These are phyloP conservation scores for Yamadazyma sp. DNA, from an alignment of 1,139 yeast genomes.

Conservation along the genomic window DNA sequence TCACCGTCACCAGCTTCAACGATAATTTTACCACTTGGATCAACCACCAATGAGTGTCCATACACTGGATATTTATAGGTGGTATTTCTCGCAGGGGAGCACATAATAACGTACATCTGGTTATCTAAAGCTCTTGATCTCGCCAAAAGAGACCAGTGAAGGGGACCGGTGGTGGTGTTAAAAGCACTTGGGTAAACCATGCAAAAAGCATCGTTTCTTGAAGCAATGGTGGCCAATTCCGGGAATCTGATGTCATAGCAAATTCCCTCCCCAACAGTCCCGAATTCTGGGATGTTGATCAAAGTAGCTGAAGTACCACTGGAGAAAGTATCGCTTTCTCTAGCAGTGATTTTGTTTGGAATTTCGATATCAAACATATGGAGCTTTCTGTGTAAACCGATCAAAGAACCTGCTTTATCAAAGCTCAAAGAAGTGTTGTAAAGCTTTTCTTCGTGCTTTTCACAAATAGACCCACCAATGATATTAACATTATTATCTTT, in stretches of 20 bases:
- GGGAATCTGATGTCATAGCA: conserved; percentile 88
- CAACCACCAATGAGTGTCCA: conserved; percentile 80
- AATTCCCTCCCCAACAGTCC: conserved; percentile 63
- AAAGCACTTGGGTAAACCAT: conserved; percentile 84
- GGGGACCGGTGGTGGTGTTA: conserved; percentile 81
- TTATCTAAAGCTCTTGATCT: conserved; percentile 80
- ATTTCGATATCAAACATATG: conserved; percentile 85
- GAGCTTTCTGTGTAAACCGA: conserved; percentile 71
- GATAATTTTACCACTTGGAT: conserved; percentile 80
- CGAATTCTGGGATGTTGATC: conserved; percentile 40
- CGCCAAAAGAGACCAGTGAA: conserved; percentile 81
- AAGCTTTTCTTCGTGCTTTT: conserved; percentile 16
- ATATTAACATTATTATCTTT: conserved; percentile 21
- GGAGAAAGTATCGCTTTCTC: conserved; percentile 72
- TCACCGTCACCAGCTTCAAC: conserved; percentile 46
- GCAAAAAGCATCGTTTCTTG: conserved; percentile 59
- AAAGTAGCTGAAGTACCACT: conserved; percentile 64
- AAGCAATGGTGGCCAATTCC: conserved; percentile 60
- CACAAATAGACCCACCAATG: conserved; percentile 28
- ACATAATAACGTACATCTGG: conserved; percentile 74
- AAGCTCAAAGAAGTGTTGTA: conserved; percentile 34
- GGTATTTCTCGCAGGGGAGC: conserved; percentile 50
- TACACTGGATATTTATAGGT: conserved; percentile 68
- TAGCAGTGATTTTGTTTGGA: conserved; percentile 62
- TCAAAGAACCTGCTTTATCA: conserved; percentile 56